Evolutionary conservation across 1,284 basidiomycete species (phyloP).

Genomic region (Naganishia cerealis): DNA sequence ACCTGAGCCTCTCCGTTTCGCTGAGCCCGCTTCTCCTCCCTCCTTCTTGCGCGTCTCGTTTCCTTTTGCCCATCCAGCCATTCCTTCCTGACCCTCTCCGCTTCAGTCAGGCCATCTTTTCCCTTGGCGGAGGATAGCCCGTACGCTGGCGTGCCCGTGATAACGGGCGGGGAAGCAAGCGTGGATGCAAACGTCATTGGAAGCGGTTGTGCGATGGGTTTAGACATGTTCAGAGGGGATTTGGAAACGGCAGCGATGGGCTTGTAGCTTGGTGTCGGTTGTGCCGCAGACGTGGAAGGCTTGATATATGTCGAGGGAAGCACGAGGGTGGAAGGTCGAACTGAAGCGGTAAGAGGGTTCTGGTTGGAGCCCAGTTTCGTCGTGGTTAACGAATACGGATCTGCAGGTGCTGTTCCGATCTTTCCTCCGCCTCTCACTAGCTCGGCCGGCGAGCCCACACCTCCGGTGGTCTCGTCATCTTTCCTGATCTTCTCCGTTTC

Average conservation of each 20-base stretch:
- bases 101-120: conserved; percentile 9
- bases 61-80: conserved; percentile 20
- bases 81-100: conserved; percentile 16
- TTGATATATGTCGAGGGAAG: conserved; percentile 21
- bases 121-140: conserved; percentile 18
- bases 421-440: conserved; percentile 2
- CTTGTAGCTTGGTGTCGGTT: background rate
- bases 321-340: conserved; percentile 2
- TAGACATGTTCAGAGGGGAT: background rate
- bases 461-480: background rate
- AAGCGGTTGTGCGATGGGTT: background rate
- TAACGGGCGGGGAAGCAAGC: conserved; percentile 24
- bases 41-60: conserved; percentile 4
- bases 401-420: background rate
- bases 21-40: conserved; percentile 12
- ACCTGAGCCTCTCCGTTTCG: background rate
- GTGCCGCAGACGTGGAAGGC: background rate
- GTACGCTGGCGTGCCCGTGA: conserved; percentile 25
- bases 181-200: conserved; percentile 10
- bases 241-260: background rate
- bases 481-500: background rate
- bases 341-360: background rate
- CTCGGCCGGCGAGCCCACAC: background rate
- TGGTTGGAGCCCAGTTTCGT: background rate
- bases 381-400: background rate